Conservation (phyloP, 2,329 filamentous ascomycete genomes). For the Ophiocordyceps camponoti-saundersi region DNA sequence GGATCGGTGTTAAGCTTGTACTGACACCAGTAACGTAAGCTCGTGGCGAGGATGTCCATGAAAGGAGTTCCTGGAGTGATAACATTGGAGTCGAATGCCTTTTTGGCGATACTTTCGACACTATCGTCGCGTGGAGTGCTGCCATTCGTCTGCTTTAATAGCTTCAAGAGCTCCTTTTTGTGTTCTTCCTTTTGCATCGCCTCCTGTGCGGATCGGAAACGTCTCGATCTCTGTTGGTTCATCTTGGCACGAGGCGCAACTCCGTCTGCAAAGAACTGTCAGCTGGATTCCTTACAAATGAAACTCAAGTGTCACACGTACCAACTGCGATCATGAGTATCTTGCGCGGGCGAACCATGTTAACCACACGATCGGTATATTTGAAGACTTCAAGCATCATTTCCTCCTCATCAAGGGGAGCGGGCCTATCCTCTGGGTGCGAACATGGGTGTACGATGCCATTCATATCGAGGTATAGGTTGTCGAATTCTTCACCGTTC, state of each 20-base stretch:
- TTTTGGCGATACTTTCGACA: slow-evolving; percentile 41
- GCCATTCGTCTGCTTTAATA: slow-evolving; percentile 64
- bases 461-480: slow-evolving; percentile 98
- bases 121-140: slow-evolving; percentile 28
- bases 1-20: slow-evolving; percentile 97
- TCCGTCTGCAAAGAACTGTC: slow-evolving; percentile 40
- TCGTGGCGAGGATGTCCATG: slow-evolving; percentile 87
- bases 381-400: slow-evolving; percentile 99
- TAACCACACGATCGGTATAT: slow-evolving; percentile 96
- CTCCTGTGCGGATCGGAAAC: slow-evolving; percentile 87
- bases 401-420: slow-evolving; percentile 87
- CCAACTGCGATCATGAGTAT: slow-evolving; percentile 93
- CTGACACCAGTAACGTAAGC: slow-evolving; percentile 88
- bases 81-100: slow-evolving; percentile 75
- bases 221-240: slow-evolving; percentile 95
- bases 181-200: slow-evolving; percentile 87
- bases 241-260: slow-evolving; percentile 97
- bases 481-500: slow-evolving; percentile 95
- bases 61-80: slow-evolving; percentile 97
- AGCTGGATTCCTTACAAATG: too few relatives aligned
- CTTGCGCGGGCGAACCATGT: slow-evolving; percentile 95
- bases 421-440: slow-evolving; percentile 83
- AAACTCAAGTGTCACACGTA: slow-evolving; percentile 23
- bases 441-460: slow-evolving; percentile 98
- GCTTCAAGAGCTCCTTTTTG: slow-evolving; percentile 71